Conservation (phyloP, 2,329 filamentous ascomycete genomes). For the Chaetomium globosum region DNA sequence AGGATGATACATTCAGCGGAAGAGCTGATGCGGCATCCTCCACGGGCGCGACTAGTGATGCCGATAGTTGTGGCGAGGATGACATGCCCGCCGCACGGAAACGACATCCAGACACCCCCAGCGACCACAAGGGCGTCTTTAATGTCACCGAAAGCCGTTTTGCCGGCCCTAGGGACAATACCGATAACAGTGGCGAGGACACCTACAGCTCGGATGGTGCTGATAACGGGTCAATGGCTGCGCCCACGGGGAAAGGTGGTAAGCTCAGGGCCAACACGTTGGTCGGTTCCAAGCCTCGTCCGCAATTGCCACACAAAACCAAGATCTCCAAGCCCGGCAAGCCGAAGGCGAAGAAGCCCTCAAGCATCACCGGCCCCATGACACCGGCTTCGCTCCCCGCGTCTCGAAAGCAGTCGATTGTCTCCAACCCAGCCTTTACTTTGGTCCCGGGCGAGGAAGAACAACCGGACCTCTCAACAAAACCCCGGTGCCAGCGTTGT, state of each 20-base stretch:
- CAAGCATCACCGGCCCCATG: constrained; percentile 53
- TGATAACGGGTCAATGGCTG: constrained; percentile 45
- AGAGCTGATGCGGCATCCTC: constrained; percentile 83
- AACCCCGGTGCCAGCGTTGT: constrained; percentile 96
- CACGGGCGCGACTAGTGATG: constrained; percentile 80
- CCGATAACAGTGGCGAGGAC: constrained; percentile 61
- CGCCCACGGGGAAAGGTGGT: constrained; percentile 47
- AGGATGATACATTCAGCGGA: constrained; percentile 92
- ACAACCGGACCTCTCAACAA: constrained; percentile 87
- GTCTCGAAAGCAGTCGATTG: constrained; percentile 74
- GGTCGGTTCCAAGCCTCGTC: constrained; percentile 47
- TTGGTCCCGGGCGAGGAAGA: constrained; percentile 77
- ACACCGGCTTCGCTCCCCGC: constrained; percentile 69
- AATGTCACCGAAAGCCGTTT: constrained; percentile 58
- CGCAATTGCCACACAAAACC: constrained; percentile 46
- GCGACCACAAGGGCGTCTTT: constrained; percentile 51
- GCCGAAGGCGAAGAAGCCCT: constrained; percentile 58
- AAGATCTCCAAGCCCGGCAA: constrained; percentile 48
- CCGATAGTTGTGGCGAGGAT: constrained; percentile 67
- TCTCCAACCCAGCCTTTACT: constrained; percentile 56
- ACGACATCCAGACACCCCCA: constrained; percentile 56
- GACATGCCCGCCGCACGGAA: constrained; percentile 62
- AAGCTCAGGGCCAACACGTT: constrained; percentile 43
- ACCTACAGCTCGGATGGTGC: constrained; percentile 54
- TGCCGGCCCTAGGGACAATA: constrained; percentile 46